Percentiles rank a stretch among this genome's conserved stretches.
These are phyloP conservation scores for Ophiostoma australiae DNA, from an alignment of 2,329 filamentous ascomycete species.

Conservation along the genomic window DNA sequence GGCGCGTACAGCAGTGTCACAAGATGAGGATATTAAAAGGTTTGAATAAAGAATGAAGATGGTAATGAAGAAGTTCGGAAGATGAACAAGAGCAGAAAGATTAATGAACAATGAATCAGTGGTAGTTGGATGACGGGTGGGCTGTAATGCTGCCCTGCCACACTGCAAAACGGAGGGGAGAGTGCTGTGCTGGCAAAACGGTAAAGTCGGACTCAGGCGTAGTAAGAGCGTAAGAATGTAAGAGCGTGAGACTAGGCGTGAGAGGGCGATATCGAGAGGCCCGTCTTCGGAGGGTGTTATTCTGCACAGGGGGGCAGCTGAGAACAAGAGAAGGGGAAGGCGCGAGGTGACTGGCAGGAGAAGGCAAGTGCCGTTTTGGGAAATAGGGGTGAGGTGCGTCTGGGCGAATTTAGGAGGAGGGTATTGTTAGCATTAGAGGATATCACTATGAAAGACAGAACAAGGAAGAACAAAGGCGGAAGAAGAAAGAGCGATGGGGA, in stretches of 20 bases:
- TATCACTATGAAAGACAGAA: not conserved
- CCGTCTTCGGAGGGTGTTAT: not conserved
- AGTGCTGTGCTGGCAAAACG: not conserved
- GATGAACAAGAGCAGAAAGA: not conserved
- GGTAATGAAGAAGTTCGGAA: too few relatives aligned
- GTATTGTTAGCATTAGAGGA: not conserved
- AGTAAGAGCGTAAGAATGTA: conserved; percentile 6
- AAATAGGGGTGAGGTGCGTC: not conserved
- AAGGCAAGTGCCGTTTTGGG: conserved; percentile 7
- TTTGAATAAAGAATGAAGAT: not conserved
- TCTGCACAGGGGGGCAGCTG: not conserved
- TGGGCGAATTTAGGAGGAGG: not conserved
- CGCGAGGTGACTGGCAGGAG: not conserved
- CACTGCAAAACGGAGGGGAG: not conserved
- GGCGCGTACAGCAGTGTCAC: not conserved
- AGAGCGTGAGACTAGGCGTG: not conserved
- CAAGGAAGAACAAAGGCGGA: conserved; percentile 9
- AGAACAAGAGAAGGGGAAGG: not conserved
- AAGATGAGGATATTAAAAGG: not conserved
- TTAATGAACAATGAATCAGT: not conserved
- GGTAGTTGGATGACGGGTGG: not conserved
- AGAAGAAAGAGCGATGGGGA: conserved; percentile 12
- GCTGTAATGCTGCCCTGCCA: not conserved
- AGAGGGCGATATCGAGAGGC: not conserved
- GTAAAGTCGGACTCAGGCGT: not conserved